A percentile compares a stretch with the other conserved stretches of the same genome.
phyloP scores from a whole-genome alignment of 2,329 filamentous ascomycete species.

The Trichoderma hamatum region DNA sequence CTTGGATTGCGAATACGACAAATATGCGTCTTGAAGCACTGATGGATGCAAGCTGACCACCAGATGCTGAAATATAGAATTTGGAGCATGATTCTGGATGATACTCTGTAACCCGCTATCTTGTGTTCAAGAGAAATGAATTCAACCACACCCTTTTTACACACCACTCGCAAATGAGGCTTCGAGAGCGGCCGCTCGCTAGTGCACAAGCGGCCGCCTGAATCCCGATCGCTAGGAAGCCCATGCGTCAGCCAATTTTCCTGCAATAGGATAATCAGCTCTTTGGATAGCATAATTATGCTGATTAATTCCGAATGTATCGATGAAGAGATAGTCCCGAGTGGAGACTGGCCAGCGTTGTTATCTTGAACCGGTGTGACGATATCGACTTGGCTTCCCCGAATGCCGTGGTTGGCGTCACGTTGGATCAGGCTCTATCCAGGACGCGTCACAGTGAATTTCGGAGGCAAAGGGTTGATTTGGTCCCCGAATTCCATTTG shows the following conservation, averaged over 20 bases:
- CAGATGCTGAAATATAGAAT: neutral
- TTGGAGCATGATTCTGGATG: neutral
- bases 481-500: neutral
- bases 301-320: neutral
- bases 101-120: neutral
- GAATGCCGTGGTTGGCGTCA: neutral
- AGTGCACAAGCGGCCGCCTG: slow-evolving; percentile 8
- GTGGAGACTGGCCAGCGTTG: neutral
- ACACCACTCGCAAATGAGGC: neutral
- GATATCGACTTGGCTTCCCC: neutral
- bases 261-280: neutral
- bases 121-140: neutral
- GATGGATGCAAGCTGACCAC: neutral
- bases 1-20: slow-evolving; percentile 17
- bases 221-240: neutral
- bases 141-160: neutral
- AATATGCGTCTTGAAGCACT: neutral
- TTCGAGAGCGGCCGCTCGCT: slow-evolving; percentile 6
- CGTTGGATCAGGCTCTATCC: neutral
- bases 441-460: neutral
- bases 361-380: neutral
- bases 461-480: neutral
- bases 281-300: neutral
- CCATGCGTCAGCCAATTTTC: slow-evolving; percentile 11
- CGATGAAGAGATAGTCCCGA: neutral